Conservation (phyloP, 805 yeast species). For the Hanseniaspora nectarophila region DNA sequence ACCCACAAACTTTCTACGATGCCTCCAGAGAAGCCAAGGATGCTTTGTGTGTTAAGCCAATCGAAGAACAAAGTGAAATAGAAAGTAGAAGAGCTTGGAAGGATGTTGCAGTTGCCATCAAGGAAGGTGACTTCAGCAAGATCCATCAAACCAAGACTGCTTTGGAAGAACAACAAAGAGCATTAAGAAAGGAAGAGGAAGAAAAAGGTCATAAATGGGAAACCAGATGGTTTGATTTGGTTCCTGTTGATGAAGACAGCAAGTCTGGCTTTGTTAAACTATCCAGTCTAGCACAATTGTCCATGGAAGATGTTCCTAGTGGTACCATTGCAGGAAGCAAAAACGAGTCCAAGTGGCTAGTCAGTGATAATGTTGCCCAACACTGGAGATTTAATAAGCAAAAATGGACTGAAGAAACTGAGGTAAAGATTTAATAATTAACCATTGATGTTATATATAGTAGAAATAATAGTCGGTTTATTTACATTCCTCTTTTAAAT, state of each 20-base stretch:
- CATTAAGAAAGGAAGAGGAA: conserved; percentile 58
- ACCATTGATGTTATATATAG: neutral
- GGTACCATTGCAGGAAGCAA: conserved; percentile 48
- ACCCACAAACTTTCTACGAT: conserved; percentile 50
- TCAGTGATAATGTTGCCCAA: conserved; percentile 31
- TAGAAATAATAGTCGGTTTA: neutral
- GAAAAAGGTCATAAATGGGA: conserved; percentile 59
- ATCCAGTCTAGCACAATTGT: conserved; percentile 41
- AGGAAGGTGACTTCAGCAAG: conserved; percentile 56
- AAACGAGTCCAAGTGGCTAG: conserved; percentile 31
- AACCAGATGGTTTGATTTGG: conserved; percentile 65
- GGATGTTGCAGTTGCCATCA: conserved; percentile 79
- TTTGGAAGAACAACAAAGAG: conserved; percentile 80
- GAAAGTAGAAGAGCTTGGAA: conserved; percentile 87
- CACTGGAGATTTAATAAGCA: conserved; percentile 63
- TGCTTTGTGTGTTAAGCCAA: conserved; percentile 61
- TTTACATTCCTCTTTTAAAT: neutral
- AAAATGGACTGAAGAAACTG: conserved; percentile 49
- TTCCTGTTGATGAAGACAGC: conserved; percentile 30
- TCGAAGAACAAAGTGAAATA: conserved; percentile 64
- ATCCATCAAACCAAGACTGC: conserved; percentile 64
- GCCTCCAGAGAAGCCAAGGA: conserved; percentile 42
- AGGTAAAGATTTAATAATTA: conserved; percentile 30
- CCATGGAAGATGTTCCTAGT: conserved; percentile 54
- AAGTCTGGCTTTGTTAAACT: conserved; percentile 30